Evolutionary conservation across 2,329 filamentous ascomycete species (phyloP), one percentile per base, ranked within the genome.

Genomic region (Hypoxylon sp.): DNA sequence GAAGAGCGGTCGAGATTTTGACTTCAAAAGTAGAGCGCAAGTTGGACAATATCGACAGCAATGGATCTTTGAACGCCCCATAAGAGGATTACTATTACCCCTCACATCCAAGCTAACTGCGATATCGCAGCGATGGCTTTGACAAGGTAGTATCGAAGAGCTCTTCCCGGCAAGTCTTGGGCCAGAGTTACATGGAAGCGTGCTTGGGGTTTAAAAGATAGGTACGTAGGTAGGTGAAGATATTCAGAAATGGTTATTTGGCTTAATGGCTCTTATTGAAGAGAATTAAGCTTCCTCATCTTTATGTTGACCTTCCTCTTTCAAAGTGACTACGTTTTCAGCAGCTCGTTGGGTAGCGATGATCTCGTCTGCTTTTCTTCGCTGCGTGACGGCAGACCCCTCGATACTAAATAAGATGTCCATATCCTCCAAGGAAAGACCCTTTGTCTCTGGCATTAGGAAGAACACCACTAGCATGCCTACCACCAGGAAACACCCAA

Each of bases 361-460:
- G 21, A 49, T 49, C 12, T 42, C 45, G 23, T 49, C 45, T 3
- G 45, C 45, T 23, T 49, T 49, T 37, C 30, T 42, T 27, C 45
- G 37, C 17, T 49, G 45, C 15, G 30, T 42, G 5, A 35, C 35
- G 9, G 45, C 45, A 5, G 42, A 11, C 66, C 45, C 45, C 25
- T 35, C 30, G 5, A 49, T 9, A 12, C 42, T 42, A 57, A 77
- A 76, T 13, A 77, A 63, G 2, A 64, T 63, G 49, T 76, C 73
- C 65, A 76, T 73, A 19, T 68, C 70, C 52, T 77, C 75, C 9
- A 77, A 62, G 8, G 71, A 70, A 13, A 76, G 63, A 49, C 73
- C 72, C 52, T 75, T 76, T 2, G 75, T 77, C 58, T 77, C 74
- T 2, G 75, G 74, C 7, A 76, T 62, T 30, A 74, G 68, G 60